phyloP scores from a whole-genome alignment of 805 yeast species.

The Myxozyma geophila region DNA sequence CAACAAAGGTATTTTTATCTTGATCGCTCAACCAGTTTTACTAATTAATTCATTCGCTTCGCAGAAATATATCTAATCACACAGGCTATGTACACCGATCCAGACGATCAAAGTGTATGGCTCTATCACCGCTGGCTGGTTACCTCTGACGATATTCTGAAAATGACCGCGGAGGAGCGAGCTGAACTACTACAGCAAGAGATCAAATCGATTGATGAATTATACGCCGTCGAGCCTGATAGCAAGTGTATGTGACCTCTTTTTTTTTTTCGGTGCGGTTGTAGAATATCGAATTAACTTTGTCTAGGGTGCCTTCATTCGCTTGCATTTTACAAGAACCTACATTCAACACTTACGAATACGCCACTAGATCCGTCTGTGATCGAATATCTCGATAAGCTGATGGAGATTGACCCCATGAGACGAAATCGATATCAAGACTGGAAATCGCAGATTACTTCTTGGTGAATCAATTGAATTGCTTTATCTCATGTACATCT shows the following conservation, averaged over 20 bases:
- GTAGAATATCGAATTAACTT: background rate
- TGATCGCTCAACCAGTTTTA: background rate
- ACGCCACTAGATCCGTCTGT: conserved; percentile 34
- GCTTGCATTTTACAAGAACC: conserved; percentile 51
- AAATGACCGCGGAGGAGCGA: conserved; percentile 45
- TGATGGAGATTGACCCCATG: conserved; percentile 65
- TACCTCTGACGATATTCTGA: conserved; percentile 44
- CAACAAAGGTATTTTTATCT: conserved; percentile 34
- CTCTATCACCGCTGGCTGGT: conserved; percentile 82
- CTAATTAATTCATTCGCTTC: conserved; percentile 40
- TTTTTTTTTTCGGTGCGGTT: background rate
- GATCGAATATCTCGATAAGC: conserved; percentile 47
- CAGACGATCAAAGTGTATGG: conserved; percentile 95
- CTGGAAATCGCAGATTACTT: conserved; percentile 14
- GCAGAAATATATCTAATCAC: conserved; percentile 71
- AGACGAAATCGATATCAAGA: conserved; percentile 60
- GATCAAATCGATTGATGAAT: conserved; percentile 57
- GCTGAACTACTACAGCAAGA: conserved; percentile 52
- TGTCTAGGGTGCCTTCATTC: conserved; percentile 64
- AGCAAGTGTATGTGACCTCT: conserved; percentile 54
- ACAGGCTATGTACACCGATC: conserved; percentile 89
- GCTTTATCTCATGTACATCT: too few species aligned
- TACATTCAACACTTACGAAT: conserved; percentile 39
- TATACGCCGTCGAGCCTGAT: conserved; percentile 73
- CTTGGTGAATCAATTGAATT: background rate